Percentiles rank a stretch among this genome's conserved stretches.
phyloP scores from a whole-genome alignment of 2,329 filamentous ascomycete species.

The Diplocarpon rosae region DNA sequence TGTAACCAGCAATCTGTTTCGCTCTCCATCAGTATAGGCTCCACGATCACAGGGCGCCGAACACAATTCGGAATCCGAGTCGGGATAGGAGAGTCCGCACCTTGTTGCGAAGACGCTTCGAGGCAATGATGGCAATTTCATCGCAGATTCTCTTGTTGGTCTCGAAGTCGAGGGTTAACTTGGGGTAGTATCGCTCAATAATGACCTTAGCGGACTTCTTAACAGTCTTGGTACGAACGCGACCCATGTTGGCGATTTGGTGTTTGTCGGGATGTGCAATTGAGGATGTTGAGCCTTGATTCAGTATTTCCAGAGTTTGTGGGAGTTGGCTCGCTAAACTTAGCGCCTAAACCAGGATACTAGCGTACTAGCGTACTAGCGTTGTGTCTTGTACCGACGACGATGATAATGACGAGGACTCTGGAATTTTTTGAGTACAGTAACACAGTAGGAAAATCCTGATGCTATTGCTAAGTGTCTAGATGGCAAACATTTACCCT shows the following conservation, averaged over 20 bases:
- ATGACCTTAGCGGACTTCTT: constrained; percentile 82
- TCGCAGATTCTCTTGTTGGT: constrained; percentile 99
- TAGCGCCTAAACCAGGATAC: too few species aligned
- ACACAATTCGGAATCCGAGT: too few species aligned
- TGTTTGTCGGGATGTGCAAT: constrained; percentile 6
- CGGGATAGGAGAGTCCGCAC: constrained; percentile 33
- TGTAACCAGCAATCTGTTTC: constrained; percentile 86
- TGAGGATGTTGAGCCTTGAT: background rate
- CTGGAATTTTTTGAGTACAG: too few species aligned
- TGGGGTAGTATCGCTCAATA: constrained; percentile 97
- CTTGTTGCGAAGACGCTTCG: constrained; percentile 99
- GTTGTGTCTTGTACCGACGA: too few species aligned
- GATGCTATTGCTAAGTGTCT: too few species aligned
- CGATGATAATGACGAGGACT: too few species aligned
- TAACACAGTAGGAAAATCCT: too few species aligned
- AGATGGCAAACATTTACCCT: too few species aligned
- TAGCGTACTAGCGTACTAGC: too few species aligned
- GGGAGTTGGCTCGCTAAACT: background rate
- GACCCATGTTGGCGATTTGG: constrained; percentile 30
- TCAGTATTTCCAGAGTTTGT: background rate
- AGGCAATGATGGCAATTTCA: constrained; percentile 99
- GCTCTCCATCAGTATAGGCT: background rate
- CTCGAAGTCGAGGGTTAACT: constrained; percentile 98
- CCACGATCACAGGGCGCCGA: too few species aligned
- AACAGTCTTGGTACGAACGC: constrained; percentile 34